Evolutionary conservation across 768 basidiomycete species (phyloP).

Genomic region (Cytidiella melzeri): DNA sequence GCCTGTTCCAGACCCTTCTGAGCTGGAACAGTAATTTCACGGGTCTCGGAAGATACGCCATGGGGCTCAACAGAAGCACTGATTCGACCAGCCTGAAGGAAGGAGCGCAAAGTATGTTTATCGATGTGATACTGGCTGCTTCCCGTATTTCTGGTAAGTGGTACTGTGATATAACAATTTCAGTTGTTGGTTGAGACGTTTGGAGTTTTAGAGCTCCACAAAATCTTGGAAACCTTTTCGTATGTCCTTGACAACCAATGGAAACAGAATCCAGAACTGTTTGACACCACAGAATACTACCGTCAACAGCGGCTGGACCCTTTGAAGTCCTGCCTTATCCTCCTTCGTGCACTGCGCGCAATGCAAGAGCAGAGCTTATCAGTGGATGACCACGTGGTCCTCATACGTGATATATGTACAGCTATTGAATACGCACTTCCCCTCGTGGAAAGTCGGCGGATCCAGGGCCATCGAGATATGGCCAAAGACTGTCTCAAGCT

Average conservation of each 20-base stretch:
- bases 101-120: neutral
- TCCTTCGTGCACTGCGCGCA: neutral
- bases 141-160: neutral
- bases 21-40: no score
- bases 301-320: neutral
- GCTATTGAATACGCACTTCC: neutral
- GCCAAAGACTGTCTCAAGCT: neutral
- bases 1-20: neutral
- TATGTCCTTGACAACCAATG: no score
- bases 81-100: neutral
- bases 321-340: neutral
- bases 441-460: neutral
- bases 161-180: neutral
- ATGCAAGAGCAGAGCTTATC: neutral
- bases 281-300: neutral
- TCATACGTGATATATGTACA: neutral
- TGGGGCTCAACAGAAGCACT: neutral
- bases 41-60: neutral
- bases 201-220: no score
- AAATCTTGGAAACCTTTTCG: no score
- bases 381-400: no score
- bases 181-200: no score
- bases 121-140: neutral
- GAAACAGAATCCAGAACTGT: no score
- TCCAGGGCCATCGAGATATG: neutral